Percentiles rank a stretch among this genome's conserved stretches.
phyloP scores from a whole-genome alignment of 257 asterid species.

The Misopates orontium region DNA sequence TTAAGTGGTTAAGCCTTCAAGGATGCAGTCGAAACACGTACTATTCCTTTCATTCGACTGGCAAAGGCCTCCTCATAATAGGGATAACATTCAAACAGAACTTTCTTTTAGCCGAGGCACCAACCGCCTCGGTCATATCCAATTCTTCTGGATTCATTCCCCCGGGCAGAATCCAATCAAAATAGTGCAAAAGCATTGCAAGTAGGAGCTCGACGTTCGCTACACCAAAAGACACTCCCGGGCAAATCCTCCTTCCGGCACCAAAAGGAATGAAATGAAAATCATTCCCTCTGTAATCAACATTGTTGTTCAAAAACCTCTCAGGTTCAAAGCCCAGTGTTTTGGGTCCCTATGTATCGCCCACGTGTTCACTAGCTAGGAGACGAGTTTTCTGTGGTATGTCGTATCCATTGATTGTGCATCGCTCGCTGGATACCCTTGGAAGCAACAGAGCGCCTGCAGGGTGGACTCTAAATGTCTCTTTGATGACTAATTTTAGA shows the following conservation, averaged over 20 bases:
- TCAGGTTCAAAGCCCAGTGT: conserved; percentile 29
- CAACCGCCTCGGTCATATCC: conserved; percentile 29
- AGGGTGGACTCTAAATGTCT: conserved; percentile 29
- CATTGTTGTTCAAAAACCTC: conserved; percentile 23
- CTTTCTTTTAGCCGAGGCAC: conserved; percentile 15
- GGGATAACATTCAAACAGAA: conserved; percentile 19
- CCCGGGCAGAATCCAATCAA: conserved; percentile 28
- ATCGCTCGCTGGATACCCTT: conserved; percentile 4
- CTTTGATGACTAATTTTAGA: conserved; percentile 22
- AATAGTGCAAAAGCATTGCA: conserved; percentile 29
- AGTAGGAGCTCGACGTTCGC: conserved; percentile 33
- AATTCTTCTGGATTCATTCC: conserved; percentile 17
- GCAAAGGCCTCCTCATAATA: no score
- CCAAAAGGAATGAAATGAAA: conserved; percentile 32
- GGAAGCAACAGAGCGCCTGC: conserved; percentile 29
- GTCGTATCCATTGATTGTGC: conserved; percentile 25
- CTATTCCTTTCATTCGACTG: no score
- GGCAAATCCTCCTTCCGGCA: conserved; percentile 34
- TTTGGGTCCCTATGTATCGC: conserved; percentile 28
- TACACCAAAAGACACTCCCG: conserved; percentile 24
- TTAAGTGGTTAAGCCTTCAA: no score
- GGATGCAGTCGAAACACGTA: no score
- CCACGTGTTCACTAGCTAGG: conserved; percentile 26
- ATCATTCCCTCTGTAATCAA: conserved; percentile 11
- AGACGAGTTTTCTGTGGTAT: conserved; percentile 10